phyloP scores from a whole-genome alignment of 192 early-diverging fungal species.

The Backusella psychrophila region DNA sequence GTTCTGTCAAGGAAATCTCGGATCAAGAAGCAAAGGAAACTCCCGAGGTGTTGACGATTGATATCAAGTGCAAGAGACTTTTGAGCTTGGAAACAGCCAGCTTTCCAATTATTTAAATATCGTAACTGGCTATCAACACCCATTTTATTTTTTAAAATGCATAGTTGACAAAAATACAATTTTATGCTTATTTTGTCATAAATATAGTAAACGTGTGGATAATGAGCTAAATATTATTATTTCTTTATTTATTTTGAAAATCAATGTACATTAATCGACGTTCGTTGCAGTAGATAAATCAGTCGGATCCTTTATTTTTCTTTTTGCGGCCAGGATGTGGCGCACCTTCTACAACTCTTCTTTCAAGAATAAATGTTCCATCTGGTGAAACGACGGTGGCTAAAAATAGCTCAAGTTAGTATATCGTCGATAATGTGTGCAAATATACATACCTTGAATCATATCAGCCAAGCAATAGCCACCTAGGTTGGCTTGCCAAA shows the following conservation, averaged over 20 bases:
- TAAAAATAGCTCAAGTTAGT: not conserved
- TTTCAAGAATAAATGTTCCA: slow-evolving; percentile 14
- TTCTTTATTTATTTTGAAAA: not conserved
- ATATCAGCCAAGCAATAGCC: slow-evolving; percentile 37
- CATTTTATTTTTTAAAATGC: not conserved
- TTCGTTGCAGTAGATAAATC: not conserved
- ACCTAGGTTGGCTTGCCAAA: slow-evolving; percentile 33
- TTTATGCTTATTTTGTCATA: too few species aligned
- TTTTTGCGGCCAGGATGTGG: slow-evolving; percentile 33
- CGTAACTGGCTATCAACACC: too few species aligned
- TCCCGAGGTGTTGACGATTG: too few species aligned
- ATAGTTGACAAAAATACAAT: not conserved
- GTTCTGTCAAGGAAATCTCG: too few species aligned
- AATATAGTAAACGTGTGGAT: too few species aligned
- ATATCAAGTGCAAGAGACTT: not conserved
- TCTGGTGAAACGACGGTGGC: slow-evolving; percentile 27
- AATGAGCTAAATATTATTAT: not conserved
- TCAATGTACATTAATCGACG: not conserved
- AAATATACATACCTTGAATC: slow-evolving; percentile 10
- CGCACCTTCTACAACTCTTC: slow-evolving; percentile 32
- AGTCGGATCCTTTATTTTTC: slow-evolving; percentile 19
- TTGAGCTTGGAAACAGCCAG: not conserved
- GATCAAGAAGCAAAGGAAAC: too few species aligned
- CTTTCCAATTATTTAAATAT: not conserved
- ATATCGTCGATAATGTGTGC: not conserved